phyloP scores from a whole-genome alignment of 108 stramenopile genomes.

The Nitzschia palea region DNA sequence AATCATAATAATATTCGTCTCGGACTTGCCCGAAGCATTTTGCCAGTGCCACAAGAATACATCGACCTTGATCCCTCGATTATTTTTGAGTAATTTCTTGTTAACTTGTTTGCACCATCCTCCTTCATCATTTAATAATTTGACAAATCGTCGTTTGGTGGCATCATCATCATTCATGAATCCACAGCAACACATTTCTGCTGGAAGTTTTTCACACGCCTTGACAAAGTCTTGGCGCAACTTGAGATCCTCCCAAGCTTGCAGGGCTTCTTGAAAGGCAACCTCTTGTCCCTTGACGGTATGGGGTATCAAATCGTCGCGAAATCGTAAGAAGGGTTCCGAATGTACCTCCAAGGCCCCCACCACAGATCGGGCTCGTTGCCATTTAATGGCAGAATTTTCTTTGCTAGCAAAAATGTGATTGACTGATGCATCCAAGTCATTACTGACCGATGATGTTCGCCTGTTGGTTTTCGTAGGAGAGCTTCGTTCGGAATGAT shows the following conservation, averaged over 20 bases:
- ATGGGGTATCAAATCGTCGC: conserved; percentile 18
- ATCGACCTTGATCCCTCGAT: conserved; percentile 33
- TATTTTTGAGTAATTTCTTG: conserved; percentile 15
- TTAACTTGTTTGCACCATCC: conserved; percentile 24
- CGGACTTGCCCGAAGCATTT: conserved; percentile 35
- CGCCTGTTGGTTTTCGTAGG: no score
- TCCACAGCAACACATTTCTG: conserved; percentile 39
- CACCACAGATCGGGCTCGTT: conserved; percentile 22
- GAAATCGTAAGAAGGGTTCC: conserved; percentile 28
- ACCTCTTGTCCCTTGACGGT: conserved; percentile 7
- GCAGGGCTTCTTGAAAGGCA: conserved; percentile 29
- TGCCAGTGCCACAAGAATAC: conserved; percentile 43
- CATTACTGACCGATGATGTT: no score
- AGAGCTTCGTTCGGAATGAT: no score
- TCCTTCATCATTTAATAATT: conserved; percentile 19
- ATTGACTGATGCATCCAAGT: background rate
- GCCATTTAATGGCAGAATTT: conserved; percentile 40
- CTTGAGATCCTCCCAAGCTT: conserved; percentile 34
- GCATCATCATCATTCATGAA: conserved; percentile 25
- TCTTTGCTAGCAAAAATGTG: conserved; percentile 19
- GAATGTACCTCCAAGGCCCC: conserved; percentile 38
- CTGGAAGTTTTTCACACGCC: conserved; percentile 36
- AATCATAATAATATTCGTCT: conserved; percentile 38
- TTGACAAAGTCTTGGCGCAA: conserved; percentile 24
- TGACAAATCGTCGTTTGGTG: conserved; percentile 16